Base-by-base conservation (phyloP, 2,329 filamentous ascomycete genomes). In the Sarocladium kiliense region DNA sequence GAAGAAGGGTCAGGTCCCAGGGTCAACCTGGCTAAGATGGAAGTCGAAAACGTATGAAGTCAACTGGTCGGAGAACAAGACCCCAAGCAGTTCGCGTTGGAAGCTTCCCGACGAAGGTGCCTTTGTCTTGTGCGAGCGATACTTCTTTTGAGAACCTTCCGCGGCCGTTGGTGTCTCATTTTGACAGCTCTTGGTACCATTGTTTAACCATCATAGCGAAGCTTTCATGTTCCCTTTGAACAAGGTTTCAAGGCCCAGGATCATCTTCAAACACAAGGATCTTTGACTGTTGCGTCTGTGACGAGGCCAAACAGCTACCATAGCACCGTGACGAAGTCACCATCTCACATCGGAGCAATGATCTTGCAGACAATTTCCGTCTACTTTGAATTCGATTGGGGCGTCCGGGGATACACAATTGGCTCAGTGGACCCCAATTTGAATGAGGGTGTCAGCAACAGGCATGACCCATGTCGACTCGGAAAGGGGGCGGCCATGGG, bases 401-500 rank as follows among this genome's bases (percentile, higher is more conserved):
- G 30, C 23, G n/a, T 23, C 47, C 19, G 27, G 23, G 26, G 26
- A 34, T 23, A n/a, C 27, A 23, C 47, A 51, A 51, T 51, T 51
- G 47, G 27, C n/a, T 36, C 47, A 34, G 47, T 51, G 47, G 47
- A n/a, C 26, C 34, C 47, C n/a, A 51, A 51, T 51, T 51, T 51
- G 47, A 21, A 16, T 21, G 27, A 21, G 11, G n/a, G 10, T 21
- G 47, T 51, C 47, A 51, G 30, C 47, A 36, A 11, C 26, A 51
- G 18, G 47, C 27, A 36, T 23, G n/a, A 34, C 27, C 47, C 47
- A 51, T 51, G 47, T 51, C 47, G 18, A 16, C 12, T 27, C 26
- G 27, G n/a, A 51, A 34, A 34, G 27, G 47, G 47, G 47, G 44
- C 23, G 23, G 44, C 44, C 44, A 3, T 30, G 44, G 11, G 44